Percentiles rank a stretch among this genome's conserved stretches.
phyloP scores from a whole-genome alignment of 1,139 yeast species.

The Kodamaea derodonti region DNA sequence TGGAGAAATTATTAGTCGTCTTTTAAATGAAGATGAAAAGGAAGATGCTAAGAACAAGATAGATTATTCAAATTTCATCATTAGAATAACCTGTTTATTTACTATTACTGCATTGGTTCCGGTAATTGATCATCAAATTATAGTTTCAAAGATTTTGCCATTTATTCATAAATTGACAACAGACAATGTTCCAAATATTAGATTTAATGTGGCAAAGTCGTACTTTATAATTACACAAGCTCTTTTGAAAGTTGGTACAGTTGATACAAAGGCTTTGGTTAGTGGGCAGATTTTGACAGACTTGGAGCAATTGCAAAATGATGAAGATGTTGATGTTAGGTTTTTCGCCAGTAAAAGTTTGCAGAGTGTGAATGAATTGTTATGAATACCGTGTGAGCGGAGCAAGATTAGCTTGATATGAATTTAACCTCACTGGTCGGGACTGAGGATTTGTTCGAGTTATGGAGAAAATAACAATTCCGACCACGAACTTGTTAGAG shows the following conservation, averaged over 20 bases:
- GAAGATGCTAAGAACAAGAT: conserved; percentile 28
- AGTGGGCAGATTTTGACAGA: conserved; percentile 57
- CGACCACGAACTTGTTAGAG: background rate
- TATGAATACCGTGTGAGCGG: too few relatives aligned
- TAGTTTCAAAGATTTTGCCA: conserved; percentile 68
- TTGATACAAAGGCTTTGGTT: conserved; percentile 35
- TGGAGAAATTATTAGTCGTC: conserved; percentile 72
- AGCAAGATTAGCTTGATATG: too few relatives aligned
- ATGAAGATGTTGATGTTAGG: conserved; percentile 85
- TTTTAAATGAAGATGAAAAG: conserved; percentile 46
- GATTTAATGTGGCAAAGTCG: conserved; percentile 92
- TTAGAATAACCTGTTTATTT: conserved; percentile 86
- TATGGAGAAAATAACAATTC: background rate
- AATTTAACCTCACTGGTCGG: too few relatives aligned
- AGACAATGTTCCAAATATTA: conserved; percentile 89
- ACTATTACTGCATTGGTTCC: conserved; percentile 79
- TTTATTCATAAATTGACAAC: conserved; percentile 66
- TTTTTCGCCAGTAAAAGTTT: conserved; percentile 71
- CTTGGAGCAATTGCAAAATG: conserved; percentile 62
- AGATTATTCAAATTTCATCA: conserved; percentile 68
- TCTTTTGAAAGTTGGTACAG: conserved; percentile 24
- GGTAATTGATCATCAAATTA: conserved; percentile 55
- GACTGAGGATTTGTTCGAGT: too few relatives aligned
- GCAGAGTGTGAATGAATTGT: conserved; percentile 29
- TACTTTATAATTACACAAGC: conserved; percentile 58